phyloP scores from a whole-genome alignment of 164 flowering plant genomes.

The Berberis vulgaris region DNA sequence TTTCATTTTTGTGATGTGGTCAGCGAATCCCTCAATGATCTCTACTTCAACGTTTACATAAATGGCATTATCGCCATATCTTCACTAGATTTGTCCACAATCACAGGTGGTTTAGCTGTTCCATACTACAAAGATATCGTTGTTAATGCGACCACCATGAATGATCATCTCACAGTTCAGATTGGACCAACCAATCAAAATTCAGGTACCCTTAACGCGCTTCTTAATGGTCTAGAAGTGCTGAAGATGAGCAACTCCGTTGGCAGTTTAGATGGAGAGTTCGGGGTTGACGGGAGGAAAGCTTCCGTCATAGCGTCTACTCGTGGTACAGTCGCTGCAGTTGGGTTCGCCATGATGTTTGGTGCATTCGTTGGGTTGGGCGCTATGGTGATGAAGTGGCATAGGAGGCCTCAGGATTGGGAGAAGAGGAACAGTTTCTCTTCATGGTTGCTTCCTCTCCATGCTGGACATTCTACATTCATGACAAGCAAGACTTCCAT shows the following conservation, averaged over 20 bases:
- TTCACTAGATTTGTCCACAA: not conserved
- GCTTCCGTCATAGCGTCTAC: not conserved
- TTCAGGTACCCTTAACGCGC: not conserved
- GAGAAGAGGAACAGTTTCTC: conserved; percentile 3
- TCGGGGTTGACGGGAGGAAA: not conserved
- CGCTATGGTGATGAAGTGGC: conserved; percentile 1
- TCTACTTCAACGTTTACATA: not conserved
- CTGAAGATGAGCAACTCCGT: not conserved
- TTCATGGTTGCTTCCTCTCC: conserved; percentile 3
- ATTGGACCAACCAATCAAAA: not conserved
- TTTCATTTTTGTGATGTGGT: conserved; percentile 2
- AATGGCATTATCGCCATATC: conserved; percentile 1
- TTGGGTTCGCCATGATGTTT: conserved; percentile 5
- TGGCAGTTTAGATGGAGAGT: not conserved
- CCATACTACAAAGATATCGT: conserved; percentile 2
- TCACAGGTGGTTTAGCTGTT: not conserved
- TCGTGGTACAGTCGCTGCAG: not conserved
- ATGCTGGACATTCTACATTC: conserved; percentile 2
- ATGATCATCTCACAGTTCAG: not conserved
- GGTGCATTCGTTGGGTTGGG: conserved; percentile 5
- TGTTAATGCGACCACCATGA: not conserved
- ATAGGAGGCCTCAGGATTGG: conserved; percentile 1
- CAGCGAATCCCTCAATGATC: not conserved
- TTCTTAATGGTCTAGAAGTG: conserved; percentile 1
- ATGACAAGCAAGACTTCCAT: not conserved